Evolutionary conservation across 1,284 basidiomycete genomes (phyloP).

Genomic region (Trichosporon faecale): DNA sequence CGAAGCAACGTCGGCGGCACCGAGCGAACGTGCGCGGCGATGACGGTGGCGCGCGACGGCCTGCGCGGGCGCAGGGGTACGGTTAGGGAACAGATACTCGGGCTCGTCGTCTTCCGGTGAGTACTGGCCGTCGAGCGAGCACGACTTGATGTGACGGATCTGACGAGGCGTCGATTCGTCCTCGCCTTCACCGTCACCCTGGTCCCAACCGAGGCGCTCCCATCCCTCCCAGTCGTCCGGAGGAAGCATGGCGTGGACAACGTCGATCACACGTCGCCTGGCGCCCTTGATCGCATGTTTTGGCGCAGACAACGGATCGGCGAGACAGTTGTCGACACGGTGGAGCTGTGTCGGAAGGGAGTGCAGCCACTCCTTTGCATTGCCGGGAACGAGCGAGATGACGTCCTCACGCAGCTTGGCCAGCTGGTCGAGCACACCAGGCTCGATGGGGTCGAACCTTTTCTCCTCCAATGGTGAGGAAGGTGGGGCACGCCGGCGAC

Average conservation of each 20-base stretch:
- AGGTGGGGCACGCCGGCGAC: background rate
- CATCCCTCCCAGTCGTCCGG: constrained; percentile 52
- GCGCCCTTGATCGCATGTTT: constrained; percentile 33
- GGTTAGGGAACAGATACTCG: constrained; percentile 54
- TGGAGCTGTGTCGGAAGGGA: constrained; percentile 37
- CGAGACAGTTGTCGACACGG: constrained; percentile 35
- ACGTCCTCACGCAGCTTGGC: constrained; percentile 46
- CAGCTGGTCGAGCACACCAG: constrained; percentile 38
- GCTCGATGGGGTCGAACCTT: constrained; percentile 11
- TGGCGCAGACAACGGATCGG: constrained; percentile 19
- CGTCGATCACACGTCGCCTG: constrained; percentile 40
- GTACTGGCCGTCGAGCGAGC: constrained; percentile 20
- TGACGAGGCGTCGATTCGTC: constrained; percentile 19
- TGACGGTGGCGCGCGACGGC: constrained; percentile 34
- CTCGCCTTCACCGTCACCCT: constrained; percentile 7
- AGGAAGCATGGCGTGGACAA: constrained; percentile 45
- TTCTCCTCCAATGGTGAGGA: background rate
- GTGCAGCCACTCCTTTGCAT: constrained; percentile 37
- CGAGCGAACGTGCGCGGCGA: constrained; percentile 39
- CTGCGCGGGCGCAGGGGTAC: constrained; percentile 48
- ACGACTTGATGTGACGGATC: constrained; percentile 15
- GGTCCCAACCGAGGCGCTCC: constrained; percentile 49
- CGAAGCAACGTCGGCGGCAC: constrained; percentile 13
- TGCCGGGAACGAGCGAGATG: constrained; percentile 36
- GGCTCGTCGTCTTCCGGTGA: constrained; percentile 42